Evolutionary conservation across 345 rosid genomes (phyloP).

Genomic region (Brassica juncea): DNA sequence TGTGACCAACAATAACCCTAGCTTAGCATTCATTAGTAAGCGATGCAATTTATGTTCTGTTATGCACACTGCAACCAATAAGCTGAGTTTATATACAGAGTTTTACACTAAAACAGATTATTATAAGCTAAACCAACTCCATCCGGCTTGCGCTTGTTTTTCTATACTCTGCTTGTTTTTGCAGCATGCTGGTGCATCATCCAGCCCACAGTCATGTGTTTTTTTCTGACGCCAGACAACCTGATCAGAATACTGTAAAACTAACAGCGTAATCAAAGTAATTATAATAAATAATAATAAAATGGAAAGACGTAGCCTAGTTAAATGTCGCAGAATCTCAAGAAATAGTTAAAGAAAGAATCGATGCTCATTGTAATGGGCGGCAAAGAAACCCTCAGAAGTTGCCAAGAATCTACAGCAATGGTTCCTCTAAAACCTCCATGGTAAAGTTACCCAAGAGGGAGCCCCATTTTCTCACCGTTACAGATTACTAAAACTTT

Average conservation of each 20-base stretch:
- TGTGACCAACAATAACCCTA: not conserved
- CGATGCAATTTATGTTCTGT: not conserved
- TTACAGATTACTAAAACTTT: slow-evolving; percentile 41
- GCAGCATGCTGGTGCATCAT: not conserved
- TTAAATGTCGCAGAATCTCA: not conserved
- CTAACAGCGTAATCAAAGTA: not conserved
- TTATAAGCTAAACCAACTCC: not conserved
- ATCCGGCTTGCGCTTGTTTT: no score
- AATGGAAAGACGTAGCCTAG: not conserved
- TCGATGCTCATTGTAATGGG: not conserved
- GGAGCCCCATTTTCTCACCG: slow-evolving; percentile 41
- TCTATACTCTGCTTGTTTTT: not conserved
- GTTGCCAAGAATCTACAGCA: slow-evolving; percentile 40
- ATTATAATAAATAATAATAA: not conserved
- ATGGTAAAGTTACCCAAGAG: slow-evolving; percentile 26
- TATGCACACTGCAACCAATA: not conserved
- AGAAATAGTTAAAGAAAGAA: not conserved
- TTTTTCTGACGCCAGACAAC: not conserved
- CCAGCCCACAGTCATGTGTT: not conserved
- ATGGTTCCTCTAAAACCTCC: slow-evolving; percentile 44
- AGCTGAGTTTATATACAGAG: not conserved
- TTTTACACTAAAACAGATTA: not conserved
- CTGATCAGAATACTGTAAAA: not conserved
- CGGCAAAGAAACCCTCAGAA: slow-evolving; percentile 37
- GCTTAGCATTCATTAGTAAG: not conserved